Base-by-base conservation (phyloP, 495 filamentous ascomycete genomes). In the Cryomyces minteri region DNA sequence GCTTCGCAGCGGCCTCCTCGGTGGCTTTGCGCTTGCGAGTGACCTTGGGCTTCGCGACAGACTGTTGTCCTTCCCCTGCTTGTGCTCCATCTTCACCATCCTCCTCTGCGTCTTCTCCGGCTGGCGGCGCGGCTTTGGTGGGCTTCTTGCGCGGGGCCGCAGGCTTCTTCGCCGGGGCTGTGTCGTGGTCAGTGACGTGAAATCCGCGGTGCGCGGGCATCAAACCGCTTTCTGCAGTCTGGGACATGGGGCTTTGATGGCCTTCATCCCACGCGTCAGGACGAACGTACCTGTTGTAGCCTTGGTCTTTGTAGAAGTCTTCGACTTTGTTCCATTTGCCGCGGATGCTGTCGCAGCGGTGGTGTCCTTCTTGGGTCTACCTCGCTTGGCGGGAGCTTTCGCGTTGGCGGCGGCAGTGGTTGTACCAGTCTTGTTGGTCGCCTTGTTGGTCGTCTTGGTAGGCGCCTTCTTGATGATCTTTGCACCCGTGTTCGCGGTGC, bases 381-480 rank as follows among this genome's bases (percentile, higher is more conserved):
- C 34, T 14, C 34, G 34, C 34, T 38, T 38, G 9, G 34, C 34
- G 34, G 34, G 9, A 38, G 34, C 34, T 38, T 9, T 38, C 12
- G 47, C 36, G 31, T 48, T 36, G 30, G 29, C 43, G n/a, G 31
- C 11, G 42, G 32, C 45, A 7, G n/a, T 42, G 5, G 48, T 39
- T 42, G 49, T 45, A 18, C 46, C 41, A 10, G 40, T 30, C 42
- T 48, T 52, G 25, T 25, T 25, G 18, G 18, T 25, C 18, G 32
- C 45, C 10, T 48, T 52, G 25, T 25, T 25, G 18, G 18, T 25
- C 18, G 32, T 40, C 10, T 38, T 42, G 5, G 48, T 39, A 33
- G 49, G 49, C 32, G 50, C 41, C 12, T 49, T 41, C 42, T 48
- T 52, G 25, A 25, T 25, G 18, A 25, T 25, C 18, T 38, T 46